phyloP scores from a whole-genome alignment of 73 alveolate species.

The Tetrahymena borealis region DNA sequence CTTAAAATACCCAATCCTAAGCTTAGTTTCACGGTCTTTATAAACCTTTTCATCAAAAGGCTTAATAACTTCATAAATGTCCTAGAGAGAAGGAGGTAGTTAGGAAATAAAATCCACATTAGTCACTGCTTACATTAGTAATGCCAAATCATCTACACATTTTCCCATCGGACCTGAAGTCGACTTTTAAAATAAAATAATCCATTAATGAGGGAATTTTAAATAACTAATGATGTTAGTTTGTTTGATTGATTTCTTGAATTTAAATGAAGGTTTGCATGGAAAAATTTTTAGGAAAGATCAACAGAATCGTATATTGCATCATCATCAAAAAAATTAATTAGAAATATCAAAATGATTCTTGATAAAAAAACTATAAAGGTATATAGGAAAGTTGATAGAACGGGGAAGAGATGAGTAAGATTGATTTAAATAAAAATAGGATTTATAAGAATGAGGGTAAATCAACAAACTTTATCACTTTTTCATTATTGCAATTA shows the following conservation, averaged over 20 bases:
- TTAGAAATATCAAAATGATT: neutral
- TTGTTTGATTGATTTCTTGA: too few relatives aligned
- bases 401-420: neutral
- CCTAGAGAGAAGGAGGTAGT: neutral
- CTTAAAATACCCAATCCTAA: neutral
- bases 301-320: too few relatives aligned
- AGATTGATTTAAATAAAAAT: neutral
- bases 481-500: neutral
- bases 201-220: neutral
- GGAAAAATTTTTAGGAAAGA: too few relatives aligned
- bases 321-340: neutral
- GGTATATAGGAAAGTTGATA: too few relatives aligned
- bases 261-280: too few relatives aligned
- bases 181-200: neutral
- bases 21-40: neutral
- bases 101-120: neutral
- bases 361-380: too few relatives aligned
- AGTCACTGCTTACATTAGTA: neutral
- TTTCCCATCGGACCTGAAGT: constrained; percentile 38
- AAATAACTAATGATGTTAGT: too few relatives aligned
- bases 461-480: too few relatives aligned
- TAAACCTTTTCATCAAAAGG: neutral
- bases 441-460: neutral
- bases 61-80: neutral
- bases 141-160: constrained; percentile 14